phyloP scores from a whole-genome alignment of 495 filamentous ascomycete genomes.

The Chaetomium fimeti region DNA sequence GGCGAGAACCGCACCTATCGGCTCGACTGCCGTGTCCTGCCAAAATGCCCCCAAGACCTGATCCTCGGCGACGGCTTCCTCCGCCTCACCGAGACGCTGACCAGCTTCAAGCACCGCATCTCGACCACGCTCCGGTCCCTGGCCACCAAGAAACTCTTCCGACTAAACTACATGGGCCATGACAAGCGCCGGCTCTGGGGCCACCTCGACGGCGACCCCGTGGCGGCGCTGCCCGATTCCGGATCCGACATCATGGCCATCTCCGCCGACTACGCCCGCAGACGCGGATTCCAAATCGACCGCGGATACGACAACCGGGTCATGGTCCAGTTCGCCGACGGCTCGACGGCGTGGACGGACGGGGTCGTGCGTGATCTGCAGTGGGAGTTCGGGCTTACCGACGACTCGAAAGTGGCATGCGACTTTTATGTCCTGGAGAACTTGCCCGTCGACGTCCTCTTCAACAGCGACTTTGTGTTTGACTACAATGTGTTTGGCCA shows the following conservation, averaged over 20 bases:
- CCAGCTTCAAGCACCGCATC: slow-evolving; percentile 1
- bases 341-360: slow-evolving; percentile 1
- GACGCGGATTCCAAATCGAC: background rate
- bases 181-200: background rate
- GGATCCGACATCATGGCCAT: slow-evolving; percentile 7
- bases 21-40: background rate
- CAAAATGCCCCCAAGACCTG: background rate
- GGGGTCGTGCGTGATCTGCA: background rate
- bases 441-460: background rate
- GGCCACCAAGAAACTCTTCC: background rate
- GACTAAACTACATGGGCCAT: slow-evolving; percentile 1
- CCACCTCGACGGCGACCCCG: background rate
- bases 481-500: background rate
- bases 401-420: background rate
- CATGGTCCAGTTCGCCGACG: slow-evolving; percentile 1
- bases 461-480: slow-evolving; percentile 6
- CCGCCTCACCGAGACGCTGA: background rate
- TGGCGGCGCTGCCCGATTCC: slow-evolving; percentile 11
- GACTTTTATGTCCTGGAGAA: slow-evolving; percentile 9
- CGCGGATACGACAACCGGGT: background rate
- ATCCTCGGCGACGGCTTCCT: background rate
- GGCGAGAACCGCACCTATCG: background rate
- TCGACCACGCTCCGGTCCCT: background rate
- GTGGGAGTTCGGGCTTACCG: background rate
- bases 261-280: slow-evolving; percentile 1